Conservation (phyloP, 345 rosid species). For the Boechera divaricarpa region DNA sequence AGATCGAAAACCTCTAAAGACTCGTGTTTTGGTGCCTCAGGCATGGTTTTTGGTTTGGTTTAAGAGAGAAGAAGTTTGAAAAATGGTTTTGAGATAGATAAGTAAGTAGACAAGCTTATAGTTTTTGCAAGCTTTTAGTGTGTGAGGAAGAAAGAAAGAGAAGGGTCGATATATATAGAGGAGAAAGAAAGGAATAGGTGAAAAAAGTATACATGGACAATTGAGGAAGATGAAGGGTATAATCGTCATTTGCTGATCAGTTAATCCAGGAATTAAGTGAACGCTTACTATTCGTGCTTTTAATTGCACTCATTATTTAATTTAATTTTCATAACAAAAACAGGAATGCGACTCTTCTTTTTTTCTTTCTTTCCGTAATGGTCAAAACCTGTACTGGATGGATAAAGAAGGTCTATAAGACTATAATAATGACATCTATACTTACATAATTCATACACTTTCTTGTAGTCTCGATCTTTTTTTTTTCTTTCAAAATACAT, state of each 20-base stretch:
- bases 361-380: slow-evolving; percentile 10
- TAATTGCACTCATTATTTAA: slow-evolving; percentile 11
- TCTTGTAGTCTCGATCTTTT: neutral
- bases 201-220: neutral
- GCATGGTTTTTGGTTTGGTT: slow-evolving; percentile 56
- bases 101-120: slow-evolving; percentile 5
- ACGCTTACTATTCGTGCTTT: slow-evolving; percentile 32
- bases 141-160: slow-evolving; percentile 55
- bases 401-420: slow-evolving; percentile 9
- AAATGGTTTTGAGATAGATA: neutral
- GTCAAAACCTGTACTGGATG: slow-evolving; percentile 41
- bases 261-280: slow-evolving; percentile 27
- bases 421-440: slow-evolving; percentile 11
- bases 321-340: neutral
- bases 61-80: slow-evolving; percentile 10
- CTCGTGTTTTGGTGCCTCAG: slow-evolving; percentile 73
- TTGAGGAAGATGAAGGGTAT: slow-evolving; percentile 29
- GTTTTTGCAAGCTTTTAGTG: slow-evolving; percentile 46
- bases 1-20: slow-evolving; percentile 42
- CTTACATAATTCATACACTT: slow-evolving; percentile 23
- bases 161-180: slow-evolving; percentile 56
- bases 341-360: neutral
- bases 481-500: neutral
- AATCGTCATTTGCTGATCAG: neutral
- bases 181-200: slow-evolving; percentile 1